Percentiles rank a stretch among this genome's conserved stretches.
phyloP scores from a whole-genome alignment of 106 monocot species.

The Chionographis japonica region DNA sequence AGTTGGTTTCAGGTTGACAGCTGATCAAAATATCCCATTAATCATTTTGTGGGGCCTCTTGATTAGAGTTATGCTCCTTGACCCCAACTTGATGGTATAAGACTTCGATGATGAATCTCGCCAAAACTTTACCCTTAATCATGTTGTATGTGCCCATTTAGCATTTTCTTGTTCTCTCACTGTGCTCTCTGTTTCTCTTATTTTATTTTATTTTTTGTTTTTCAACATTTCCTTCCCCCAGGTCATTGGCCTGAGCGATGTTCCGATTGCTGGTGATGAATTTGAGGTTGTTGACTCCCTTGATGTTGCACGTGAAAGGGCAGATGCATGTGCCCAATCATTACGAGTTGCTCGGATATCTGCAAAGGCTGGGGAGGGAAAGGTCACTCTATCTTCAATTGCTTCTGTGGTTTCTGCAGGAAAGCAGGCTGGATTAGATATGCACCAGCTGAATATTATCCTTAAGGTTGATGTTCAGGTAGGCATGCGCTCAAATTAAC shows the following conservation, averaged over 20 bases:
- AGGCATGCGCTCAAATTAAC: slow-evolving; percentile 1
- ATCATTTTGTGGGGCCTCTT: no score
- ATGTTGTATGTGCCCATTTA: neutral
- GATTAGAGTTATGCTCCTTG: no score
- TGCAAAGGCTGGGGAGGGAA: slow-evolving; percentile 80
- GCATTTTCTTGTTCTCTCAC: neutral
- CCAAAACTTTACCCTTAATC: neutral
- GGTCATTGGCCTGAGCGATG: slow-evolving; percentile 83
- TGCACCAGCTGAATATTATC: slow-evolving; percentile 88
- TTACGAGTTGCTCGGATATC: slow-evolving; percentile 57
- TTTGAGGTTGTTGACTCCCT: slow-evolving; percentile 90
- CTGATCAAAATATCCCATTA: no score
- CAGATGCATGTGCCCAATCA: slow-evolving; percentile 58
- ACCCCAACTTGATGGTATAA: no score
- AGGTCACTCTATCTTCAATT: slow-evolving; percentile 82
- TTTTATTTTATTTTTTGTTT: neutral
- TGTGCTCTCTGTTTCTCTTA: neutral
- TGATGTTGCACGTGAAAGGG: slow-evolving; percentile 74
- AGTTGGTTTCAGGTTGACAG: no score
- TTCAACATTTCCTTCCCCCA: slow-evolving; percentile 2
- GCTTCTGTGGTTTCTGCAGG: slow-evolving; percentile 73
- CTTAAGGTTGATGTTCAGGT: slow-evolving; percentile 99
- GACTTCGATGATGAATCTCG: no score
- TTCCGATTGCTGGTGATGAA: slow-evolving; percentile 92
- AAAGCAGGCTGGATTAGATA: slow-evolving; percentile 71